These are phyloP conservation scores for Phytopythium mirpurense DNA, from an alignment of 352 stramenopile species.

Conservation along the genomic window DNA sequence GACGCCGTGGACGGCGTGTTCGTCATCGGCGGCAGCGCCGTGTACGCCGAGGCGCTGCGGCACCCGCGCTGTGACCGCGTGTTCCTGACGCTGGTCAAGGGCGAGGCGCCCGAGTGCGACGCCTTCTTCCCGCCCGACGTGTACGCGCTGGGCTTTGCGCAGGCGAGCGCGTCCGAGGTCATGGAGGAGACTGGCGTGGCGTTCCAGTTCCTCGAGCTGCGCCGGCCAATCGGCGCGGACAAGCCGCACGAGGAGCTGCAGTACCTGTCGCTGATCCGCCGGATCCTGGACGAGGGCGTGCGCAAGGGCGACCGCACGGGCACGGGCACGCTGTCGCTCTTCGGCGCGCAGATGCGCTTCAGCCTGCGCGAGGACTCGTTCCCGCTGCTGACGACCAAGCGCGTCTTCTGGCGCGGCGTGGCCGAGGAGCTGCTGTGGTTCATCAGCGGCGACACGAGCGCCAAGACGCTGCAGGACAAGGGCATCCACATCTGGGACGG, in stretches of 20 bases:
- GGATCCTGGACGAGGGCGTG: constrained; percentile 94
- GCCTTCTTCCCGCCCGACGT: constrained; percentile 88
- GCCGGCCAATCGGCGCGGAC: constrained; percentile 13
- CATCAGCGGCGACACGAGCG: constrained; percentile 96
- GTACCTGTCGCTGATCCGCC: constrained; percentile 92
- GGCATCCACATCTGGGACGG: constrained; percentile 99
- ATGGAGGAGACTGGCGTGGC: constrained; percentile 75
- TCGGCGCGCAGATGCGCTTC: constrained; percentile 97
- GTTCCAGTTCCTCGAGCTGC: constrained; percentile 76
- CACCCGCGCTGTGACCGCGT: constrained; percentile 82
- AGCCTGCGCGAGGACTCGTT: constrained; percentile 93
- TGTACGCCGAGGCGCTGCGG: constrained; percentile 93
- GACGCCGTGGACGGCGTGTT: constrained; percentile 92
- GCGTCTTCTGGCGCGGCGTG: constrained; percentile 98
- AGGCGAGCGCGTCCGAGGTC: constrained; percentile 36
- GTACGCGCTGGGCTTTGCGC: constrained; percentile 43
- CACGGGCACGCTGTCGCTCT: constrained; percentile 98
- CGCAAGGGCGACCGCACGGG: constrained; percentile 96
- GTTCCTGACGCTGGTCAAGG: constrained; percentile 90
- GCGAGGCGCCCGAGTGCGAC: constrained; percentile 83
- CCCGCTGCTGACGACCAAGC: constrained; percentile 99
- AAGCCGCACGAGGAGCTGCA: constrained; percentile 57
- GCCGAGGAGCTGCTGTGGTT: constrained; percentile 99
- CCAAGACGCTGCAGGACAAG: constrained; percentile 95
- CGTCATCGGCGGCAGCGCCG: constrained; percentile 94